Conservation (phyloP, 768 basidiomycete species). For the Phanerodontia chrysosporium region DNA sequence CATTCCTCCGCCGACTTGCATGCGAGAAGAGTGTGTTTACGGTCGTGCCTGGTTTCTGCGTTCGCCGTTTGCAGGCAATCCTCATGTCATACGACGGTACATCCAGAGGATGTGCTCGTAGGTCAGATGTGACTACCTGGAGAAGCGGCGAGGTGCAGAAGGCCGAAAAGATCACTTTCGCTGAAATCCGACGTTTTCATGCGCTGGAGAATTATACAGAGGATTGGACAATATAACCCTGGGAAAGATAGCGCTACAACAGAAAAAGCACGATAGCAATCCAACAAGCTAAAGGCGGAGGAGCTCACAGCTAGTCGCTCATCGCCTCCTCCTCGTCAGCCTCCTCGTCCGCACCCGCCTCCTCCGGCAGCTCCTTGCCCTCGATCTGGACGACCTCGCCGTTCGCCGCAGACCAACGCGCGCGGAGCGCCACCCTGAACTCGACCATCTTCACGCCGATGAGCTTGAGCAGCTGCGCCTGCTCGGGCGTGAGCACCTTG, state of each 20-base stretch:
- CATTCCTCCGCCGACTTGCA: no score
- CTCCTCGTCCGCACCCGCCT: slow-evolving; percentile 30
- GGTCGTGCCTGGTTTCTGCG: no score
- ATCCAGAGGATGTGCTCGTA: no score
- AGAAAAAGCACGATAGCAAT: neutral
- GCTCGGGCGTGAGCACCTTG: slow-evolving; percentile 74
- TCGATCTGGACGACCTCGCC: slow-evolving; percentile 63
- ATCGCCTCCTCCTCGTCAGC: slow-evolving; percentile 29
- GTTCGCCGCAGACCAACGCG: slow-evolving; percentile 67
- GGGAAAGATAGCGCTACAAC: neutral
- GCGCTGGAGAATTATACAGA: neutral
- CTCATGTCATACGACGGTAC: no score
- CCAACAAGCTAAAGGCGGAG: neutral
- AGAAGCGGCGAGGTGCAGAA: no score
- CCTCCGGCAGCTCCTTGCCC: slow-evolving; percentile 34
- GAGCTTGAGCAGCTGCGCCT: slow-evolving; percentile 90
- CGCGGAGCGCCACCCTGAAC: slow-evolving; percentile 69
- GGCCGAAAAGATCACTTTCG: no score
- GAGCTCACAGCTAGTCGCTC: slow-evolving; percentile 21
- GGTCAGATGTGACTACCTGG: no score
- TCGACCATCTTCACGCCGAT: slow-evolving; percentile 86
- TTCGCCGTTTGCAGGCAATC: no score
- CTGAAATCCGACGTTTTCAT: no score
- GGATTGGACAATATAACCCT: neutral
- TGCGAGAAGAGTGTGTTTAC: no score